These are phyloP conservation scores for Cryptococcus sp. DNA, from an alignment of 1,284 basidiomycete species.

Conservation along the genomic window DNA sequence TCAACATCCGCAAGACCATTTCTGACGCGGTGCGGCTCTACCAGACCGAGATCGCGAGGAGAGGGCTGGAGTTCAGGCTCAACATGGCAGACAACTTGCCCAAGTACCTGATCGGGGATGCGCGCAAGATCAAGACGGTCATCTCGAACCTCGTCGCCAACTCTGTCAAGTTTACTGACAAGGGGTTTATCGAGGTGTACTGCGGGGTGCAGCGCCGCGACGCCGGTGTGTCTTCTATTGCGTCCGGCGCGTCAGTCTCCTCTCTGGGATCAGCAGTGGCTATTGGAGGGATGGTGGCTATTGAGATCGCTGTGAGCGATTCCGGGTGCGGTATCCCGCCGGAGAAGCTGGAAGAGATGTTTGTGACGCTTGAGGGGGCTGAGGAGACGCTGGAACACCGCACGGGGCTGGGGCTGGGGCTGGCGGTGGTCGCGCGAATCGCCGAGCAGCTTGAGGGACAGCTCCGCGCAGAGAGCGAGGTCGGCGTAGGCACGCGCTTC, in stretches of 20 bases:
- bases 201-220: slow-evolving; percentile 52
- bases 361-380: slow-evolving; percentile 81
- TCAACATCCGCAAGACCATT: slow-evolving; percentile 67
- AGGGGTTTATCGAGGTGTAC: slow-evolving; percentile 64
- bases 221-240: not conserved
- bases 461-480: slow-evolving; percentile 71
- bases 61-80: slow-evolving; percentile 64
- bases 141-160: slow-evolving; percentile 82
- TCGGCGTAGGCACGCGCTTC: slow-evolving; percentile 68
- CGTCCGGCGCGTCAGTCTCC: not conserved
- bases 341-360: slow-evolving; percentile 73
- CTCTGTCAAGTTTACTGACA: slow-evolving; percentile 72
- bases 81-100: slow-evolving; percentile 58
- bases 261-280: not conserved
- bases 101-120: slow-evolving; percentile 63
- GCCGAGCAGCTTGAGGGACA: slow-evolving; percentile 76
- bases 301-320: slow-evolving; percentile 73
- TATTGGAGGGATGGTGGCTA: slow-evolving; percentile 51
- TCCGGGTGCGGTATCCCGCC: slow-evolving; percentile 73
- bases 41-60: slow-evolving; percentile 65
- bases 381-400: slow-evolving; percentile 55
- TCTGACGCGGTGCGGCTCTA: slow-evolving; percentile 61
- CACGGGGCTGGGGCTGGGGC: slow-evolving; percentile 58
- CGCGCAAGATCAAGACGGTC: slow-evolving; percentile 72
- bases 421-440: slow-evolving; percentile 78